Evolutionary conservation across 257 asterid species (phyloP), one percentile per base, ranked within the genome.

Genomic region (Nicotiana benthamiana): DNA sequence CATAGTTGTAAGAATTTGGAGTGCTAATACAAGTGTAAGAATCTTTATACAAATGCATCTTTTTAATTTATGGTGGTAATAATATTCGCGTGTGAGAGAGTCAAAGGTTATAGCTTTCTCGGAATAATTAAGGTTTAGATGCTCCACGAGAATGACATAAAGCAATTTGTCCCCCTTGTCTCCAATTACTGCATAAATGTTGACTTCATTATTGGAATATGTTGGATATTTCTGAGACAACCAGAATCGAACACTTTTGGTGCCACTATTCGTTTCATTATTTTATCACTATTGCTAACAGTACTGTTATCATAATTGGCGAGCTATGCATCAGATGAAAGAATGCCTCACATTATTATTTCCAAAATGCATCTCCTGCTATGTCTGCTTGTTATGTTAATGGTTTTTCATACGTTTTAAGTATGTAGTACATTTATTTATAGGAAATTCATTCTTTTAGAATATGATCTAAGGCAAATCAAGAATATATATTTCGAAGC

Each of bases 61-160:
- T 11, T 18, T 67, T 20, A 1, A 18, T 67, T 10, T 36, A 36
- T 36, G 34, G 20, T 68, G 5, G 57, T n/a, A 62, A 20, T 5
- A 11, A 26, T 28, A 63, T 64, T 63, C 28, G 5, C 40, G 40
- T 26, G 22, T 28, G 72, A 13, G 43, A 27, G 43, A 12, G 36
- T 27, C 70, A 26, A 74, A 48, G 40, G 12, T 77, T 34, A 64
- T 40, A 77, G 18, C 56, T 20, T 59, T 59, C 57, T 20, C 57
- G 59, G 72, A 77, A 34, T 77, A 77, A 57, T 59, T 77, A 77
- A 57, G 81, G 81, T 77, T 77, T 77, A 53, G 59, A 46, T 59
- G 11, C 18, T 46, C 27, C n/a, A 4, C 22, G 53, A 60, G 60
- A 74, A 48, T 22, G 78, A 46, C 60, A 48, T 48, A 48, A 48